Evolutionary conservation across 169 alveolate species (phyloP).

Genomic region (Plasmodium gallinaceum): DNA sequence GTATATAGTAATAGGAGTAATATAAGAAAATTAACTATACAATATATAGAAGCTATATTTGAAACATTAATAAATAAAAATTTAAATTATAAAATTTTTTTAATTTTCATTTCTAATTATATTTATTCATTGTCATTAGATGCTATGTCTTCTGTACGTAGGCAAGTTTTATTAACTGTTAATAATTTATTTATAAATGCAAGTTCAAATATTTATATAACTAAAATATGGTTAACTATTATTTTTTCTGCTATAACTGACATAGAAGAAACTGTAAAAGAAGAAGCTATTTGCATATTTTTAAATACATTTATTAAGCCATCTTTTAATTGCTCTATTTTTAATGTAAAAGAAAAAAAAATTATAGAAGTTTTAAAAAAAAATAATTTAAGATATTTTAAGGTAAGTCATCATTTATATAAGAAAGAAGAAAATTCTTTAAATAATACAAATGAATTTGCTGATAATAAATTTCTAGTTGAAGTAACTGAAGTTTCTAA

Average conservation of each 20-base stretch:
- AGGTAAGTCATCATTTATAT: not conserved
- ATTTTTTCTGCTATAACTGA: constrained; percentile 52
- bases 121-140: constrained; percentile 46
- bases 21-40: constrained; percentile 54
- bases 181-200: constrained; percentile 45
- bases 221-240: constrained; percentile 58
- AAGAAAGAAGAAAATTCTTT: not conserved
- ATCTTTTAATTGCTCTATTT: constrained; percentile 35
- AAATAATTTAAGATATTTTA: constrained; percentile 38
- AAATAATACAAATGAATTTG: not conserved
- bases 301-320: constrained; percentile 54
- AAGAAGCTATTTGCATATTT: constrained; percentile 52
- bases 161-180: constrained; percentile 64
- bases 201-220: constrained; percentile 18
- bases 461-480: not conserved
- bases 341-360: constrained; percentile 41
- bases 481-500: not conserved
- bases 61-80: constrained; percentile 51
- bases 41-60: constrained; percentile 67
- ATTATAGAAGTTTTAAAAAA: constrained; percentile 36
- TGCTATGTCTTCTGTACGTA: constrained; percentile 55
- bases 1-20: constrained; percentile 52
- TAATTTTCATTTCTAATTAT: constrained; percentile 52
- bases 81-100: constrained; percentile 36
- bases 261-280: constrained; percentile 61